Evolutionary conservation across 2,329 filamentous ascomycete genomes (phyloP), one percentile per base, ranked within the genome.

Genomic region (Zasmidium cellare): DNA sequence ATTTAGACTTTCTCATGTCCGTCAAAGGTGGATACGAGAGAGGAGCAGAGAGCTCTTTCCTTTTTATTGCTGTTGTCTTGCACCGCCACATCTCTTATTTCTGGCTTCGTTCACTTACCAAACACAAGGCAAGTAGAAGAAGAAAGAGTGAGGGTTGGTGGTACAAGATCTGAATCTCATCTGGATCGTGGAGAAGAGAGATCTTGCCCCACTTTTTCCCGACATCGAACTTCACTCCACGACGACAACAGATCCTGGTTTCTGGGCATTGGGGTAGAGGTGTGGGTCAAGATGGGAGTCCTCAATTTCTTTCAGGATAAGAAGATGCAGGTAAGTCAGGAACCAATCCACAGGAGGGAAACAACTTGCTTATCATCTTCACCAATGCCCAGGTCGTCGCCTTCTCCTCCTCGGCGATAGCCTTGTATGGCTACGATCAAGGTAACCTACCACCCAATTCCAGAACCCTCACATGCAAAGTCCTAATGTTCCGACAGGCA

Each of bases 381-480:
- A n/a, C n/a, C 55, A 45, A 25, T 23, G 3, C 14, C 16, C 38
- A 83, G 69, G 78, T 83, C 57, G 79, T 83, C 46, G 69, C 81
- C 57, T 82, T 83, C 71, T 80, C 77, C 24, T 77, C 77, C 48
- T 82, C 79, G 2, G 81, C 81, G 2, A 82, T 83, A 59, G 80
- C 81, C 54, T 75, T 83, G 49, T 82, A 83, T 74, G 80, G 80
- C 46, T 63, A 64, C 59, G 58, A 62, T 44, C 60, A 59, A 31
- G 61, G 51, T 28, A 46, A 28, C 73, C 47, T 69, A 73, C 22
- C 11, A 25, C 11, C 18, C 14, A 45, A 19, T 35, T 2, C 12
- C 41, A 2, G 7, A 18, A 38, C 53, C 2, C 14, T 41, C n/a
- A 14, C 18, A 3, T 22, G n/a, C n/a, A 45, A 46, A 19, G 18